Evolutionary conservation across 768 basidiomycete species (phyloP).

Genomic region (Stropharia rugosoannulata): DNA sequence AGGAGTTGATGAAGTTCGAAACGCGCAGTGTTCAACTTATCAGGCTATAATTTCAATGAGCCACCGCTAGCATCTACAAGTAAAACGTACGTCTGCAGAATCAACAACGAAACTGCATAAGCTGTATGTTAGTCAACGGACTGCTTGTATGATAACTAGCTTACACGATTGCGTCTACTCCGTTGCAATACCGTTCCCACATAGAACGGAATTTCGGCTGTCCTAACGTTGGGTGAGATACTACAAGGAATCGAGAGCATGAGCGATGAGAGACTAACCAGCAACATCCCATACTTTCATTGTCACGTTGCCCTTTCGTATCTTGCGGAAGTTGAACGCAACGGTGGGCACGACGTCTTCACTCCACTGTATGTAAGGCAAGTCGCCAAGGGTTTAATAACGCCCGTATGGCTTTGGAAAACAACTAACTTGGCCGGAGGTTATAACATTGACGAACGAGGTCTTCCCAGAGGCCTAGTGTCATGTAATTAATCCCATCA

Average conservation of each 20-base stretch:
- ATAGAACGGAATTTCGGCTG: constrained; percentile 93
- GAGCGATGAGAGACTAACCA: constrained; percentile 43
- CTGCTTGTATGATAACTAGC: constrained; percentile 23
- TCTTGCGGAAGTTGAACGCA: constrained; percentile 88
- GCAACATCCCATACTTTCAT: constrained; percentile 97
- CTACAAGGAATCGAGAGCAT: neutral
- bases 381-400: constrained; percentile 1
- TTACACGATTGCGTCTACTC: constrained; percentile 90
- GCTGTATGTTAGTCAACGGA: neutral
- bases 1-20: constrained; percentile 86
- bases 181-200: constrained; percentile 94
- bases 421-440: constrained; percentile 68
- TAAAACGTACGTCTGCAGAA: constrained; percentile 75
- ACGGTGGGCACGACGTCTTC: constrained; percentile 97
- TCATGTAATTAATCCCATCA: neutral
- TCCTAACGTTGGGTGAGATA: constrained; percentile 40
- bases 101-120: constrained; percentile 84
- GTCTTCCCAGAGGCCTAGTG: constrained; percentile 90
- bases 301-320: constrained; percentile 86
- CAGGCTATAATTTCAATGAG: constrained; percentile 45
- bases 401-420: neutral
- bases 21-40: constrained; percentile 79
- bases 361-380: constrained; percentile 63
- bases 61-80: neutral
- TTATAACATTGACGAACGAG: constrained; percentile 89